These are phyloP conservation scores for Eutypa lata DNA, from an alignment of 2,329 filamentous ascomycete genomes.

Conservation along the genomic window DNA sequence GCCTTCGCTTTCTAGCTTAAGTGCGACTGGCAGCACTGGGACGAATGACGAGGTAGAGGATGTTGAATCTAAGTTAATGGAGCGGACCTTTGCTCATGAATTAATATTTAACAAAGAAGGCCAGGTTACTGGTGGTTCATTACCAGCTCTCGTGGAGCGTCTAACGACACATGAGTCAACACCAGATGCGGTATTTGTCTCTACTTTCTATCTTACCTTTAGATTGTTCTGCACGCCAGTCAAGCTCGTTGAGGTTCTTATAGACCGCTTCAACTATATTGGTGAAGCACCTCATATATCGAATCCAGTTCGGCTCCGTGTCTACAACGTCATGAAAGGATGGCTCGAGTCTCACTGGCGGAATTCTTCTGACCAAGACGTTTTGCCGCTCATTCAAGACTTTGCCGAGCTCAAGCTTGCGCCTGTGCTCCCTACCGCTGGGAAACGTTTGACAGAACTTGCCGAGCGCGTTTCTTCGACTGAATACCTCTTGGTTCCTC, in stretches of 20 bases:
- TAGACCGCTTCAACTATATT: slow-evolving; percentile 90
- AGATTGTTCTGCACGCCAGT: slow-evolving; percentile 82
- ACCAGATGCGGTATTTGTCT: slow-evolving; percentile 86
- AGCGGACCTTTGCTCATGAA: slow-evolving; percentile 88
- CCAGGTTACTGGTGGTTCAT: slow-evolving; percentile 86
- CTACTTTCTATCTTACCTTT: slow-evolving; percentile 95
- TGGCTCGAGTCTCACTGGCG: slow-evolving; percentile 98
- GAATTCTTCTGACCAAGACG: slow-evolving; percentile 72
- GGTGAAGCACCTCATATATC: slow-evolving; percentile 73
- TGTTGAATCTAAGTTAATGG: slow-evolving; percentile 78
- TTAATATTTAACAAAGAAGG: slow-evolving; percentile 92
- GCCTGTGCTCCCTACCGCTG: slow-evolving; percentile 69
- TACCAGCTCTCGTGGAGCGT: slow-evolving; percentile 88
- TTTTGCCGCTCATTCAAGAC: slow-evolving; percentile 69
- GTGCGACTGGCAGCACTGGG: slow-evolving; percentile 61
- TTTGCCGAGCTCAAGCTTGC: slow-evolving; percentile 77
- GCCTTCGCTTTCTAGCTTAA: slow-evolving; percentile 66
- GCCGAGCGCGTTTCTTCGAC: slow-evolving; percentile 73
- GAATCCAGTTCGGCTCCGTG: slow-evolving; percentile 77
- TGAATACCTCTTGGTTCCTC: slow-evolving; percentile 74
- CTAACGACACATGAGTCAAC: slow-evolving; percentile 91
- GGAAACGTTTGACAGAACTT: slow-evolving; percentile 76
- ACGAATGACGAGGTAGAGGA: slow-evolving; percentile 75
- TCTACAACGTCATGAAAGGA: slow-evolving; percentile 95
- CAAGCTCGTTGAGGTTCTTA: slow-evolving; percentile 76